Conservation (phyloP, 2,329 filamentous ascomycete genomes). For the Aureobasidium sp. region DNA sequence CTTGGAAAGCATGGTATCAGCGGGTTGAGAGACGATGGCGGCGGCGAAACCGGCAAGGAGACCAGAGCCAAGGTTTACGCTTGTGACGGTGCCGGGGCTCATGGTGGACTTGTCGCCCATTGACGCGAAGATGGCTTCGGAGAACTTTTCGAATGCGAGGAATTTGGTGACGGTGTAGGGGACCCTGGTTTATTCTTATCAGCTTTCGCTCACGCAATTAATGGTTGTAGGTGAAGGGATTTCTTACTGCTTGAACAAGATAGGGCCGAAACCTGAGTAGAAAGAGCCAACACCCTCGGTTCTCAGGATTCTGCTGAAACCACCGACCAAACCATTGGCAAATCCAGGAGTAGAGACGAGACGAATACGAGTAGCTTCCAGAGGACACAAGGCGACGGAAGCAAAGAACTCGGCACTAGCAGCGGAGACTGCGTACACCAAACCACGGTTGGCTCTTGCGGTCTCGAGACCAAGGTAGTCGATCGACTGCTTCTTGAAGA, state of each 20-base stretch:
- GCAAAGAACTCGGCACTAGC: slow-evolving; percentile 57
- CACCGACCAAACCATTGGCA: slow-evolving; percentile 67
- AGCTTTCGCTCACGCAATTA: background rate
- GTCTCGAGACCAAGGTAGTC: slow-evolving; percentile 69
- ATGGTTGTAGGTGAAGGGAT: too few relatives aligned
- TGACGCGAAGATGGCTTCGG: slow-evolving; percentile 59
- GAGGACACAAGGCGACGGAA: slow-evolving; percentile 79
- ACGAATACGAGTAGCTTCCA: slow-evolving; percentile 89
- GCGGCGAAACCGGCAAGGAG: slow-evolving; percentile 81
- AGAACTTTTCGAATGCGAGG: slow-evolving; percentile 85
- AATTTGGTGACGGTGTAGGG: slow-evolving; percentile 95
- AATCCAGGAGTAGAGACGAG: slow-evolving; percentile 83
- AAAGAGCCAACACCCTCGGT: slow-evolving; percentile 77
- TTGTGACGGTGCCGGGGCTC: slow-evolving; percentile 62
- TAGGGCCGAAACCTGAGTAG: slow-evolving; percentile 86
- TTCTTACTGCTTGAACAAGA: slow-evolving; percentile 66
- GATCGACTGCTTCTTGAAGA: slow-evolving; percentile 91
- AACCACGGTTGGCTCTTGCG: slow-evolving; percentile 67
- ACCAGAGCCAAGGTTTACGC: slow-evolving; percentile 77
- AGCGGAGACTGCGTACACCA: slow-evolving; percentile 64
- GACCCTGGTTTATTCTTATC: slow-evolving; percentile 46
- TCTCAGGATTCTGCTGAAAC: slow-evolving; percentile 75
- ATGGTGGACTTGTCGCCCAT: slow-evolving; percentile 60
- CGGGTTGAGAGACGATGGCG: slow-evolving; percentile 78
- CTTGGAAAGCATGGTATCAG: slow-evolving; percentile 89